A percentile compares a stretch with the other conserved stretches of the same genome.
These are phyloP conservation scores for Nakazawaea anatomiae DNA, from an alignment of 805 yeast genomes.

Conservation along the genomic window DNA sequence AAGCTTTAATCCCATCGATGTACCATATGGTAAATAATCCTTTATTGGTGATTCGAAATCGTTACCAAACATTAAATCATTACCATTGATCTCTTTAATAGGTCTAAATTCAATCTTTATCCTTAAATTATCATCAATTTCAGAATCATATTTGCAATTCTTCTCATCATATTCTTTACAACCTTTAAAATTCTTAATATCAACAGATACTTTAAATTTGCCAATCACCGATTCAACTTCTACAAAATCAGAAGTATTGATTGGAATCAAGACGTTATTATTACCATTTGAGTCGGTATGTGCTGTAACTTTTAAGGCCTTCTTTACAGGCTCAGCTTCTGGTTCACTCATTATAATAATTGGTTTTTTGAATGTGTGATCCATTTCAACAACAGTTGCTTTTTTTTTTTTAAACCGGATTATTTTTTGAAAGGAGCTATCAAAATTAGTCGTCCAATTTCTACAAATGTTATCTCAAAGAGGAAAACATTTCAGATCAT, in stretches of 20 bases:
- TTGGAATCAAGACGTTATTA: slow-evolving; percentile 1
- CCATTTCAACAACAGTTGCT: neutral
- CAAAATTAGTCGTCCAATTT: too few species aligned
- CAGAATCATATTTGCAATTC: slow-evolving; percentile 1
- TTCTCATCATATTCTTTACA: slow-evolving; percentile 4
- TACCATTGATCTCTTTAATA: slow-evolving; percentile 36
- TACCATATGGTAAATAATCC: slow-evolving; percentile 52
- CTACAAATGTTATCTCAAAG: too few species aligned
- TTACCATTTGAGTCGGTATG: neutral
- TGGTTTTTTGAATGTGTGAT: neutral
- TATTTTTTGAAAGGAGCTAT: neutral
- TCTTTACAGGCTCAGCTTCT: neutral
- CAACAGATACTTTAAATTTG: slow-evolving; percentile 1
- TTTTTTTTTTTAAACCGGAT: neutral
- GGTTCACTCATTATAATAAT: too few species aligned
- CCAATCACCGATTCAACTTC: slow-evolving; percentile 3
- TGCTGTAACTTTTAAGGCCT: slow-evolving; percentile 4
- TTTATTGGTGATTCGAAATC: slow-evolving; percentile 57
- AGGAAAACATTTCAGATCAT: too few species aligned
- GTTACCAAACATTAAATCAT: slow-evolving; percentile 60
- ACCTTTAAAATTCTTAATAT: slow-evolving; percentile 6
- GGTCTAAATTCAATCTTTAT: slow-evolving; percentile 38
- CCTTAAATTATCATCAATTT: slow-evolving; percentile 15
- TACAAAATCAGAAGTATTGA: neutral
- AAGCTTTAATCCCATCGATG: slow-evolving; percentile 46